Conservation (phyloP, 2,329 filamentous ascomycete species). For the Colletotrichum coccodes region DNA sequence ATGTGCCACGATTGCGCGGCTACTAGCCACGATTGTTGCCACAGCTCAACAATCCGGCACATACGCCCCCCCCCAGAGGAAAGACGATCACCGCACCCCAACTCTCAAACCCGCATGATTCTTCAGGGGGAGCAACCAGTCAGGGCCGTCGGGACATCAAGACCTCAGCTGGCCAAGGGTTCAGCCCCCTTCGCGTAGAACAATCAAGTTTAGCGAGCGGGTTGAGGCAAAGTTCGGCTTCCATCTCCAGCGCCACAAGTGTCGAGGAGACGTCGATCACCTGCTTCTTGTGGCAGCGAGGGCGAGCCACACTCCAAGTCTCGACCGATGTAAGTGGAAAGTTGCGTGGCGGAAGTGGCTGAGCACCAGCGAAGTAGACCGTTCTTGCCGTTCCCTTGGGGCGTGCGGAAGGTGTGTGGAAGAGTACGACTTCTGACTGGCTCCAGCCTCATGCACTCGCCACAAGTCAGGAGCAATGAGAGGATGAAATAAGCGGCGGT, state of each 20-base stretch:
- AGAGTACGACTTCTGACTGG: conserved; percentile 16
- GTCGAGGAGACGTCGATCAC: conserved; percentile 10
- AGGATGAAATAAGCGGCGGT: neutral
- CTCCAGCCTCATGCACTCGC: conserved; percentile 26
- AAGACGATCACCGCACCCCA: conserved; percentile 14
- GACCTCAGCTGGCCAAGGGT: conserved; percentile 28
- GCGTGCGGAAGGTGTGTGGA: conserved; percentile 2
- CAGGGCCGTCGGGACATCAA: neutral
- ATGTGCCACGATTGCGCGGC: conserved; percentile 14
- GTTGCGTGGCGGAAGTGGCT: conserved; percentile 25
- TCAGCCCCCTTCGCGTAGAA: conserved; percentile 1
- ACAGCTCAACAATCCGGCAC: conserved; percentile 10
- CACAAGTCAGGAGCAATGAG: neutral
- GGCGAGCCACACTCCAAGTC: conserved; percentile 12
- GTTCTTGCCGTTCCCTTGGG: neutral
- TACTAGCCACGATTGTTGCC: conserved; percentile 26
- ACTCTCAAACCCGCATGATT: neutral
- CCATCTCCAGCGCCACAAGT: neutral
- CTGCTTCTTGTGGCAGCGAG: neutral
- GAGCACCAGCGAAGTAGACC: neutral
- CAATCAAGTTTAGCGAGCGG: conserved; percentile 2
- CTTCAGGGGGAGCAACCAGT: conserved; percentile 25
- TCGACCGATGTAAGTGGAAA: neutral
- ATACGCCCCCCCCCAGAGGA: neutral
- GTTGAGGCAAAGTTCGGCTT: conserved; percentile 10